Conservation (phyloP, 164 flowering plant species). For the Paratinospora sagittata region DNA sequence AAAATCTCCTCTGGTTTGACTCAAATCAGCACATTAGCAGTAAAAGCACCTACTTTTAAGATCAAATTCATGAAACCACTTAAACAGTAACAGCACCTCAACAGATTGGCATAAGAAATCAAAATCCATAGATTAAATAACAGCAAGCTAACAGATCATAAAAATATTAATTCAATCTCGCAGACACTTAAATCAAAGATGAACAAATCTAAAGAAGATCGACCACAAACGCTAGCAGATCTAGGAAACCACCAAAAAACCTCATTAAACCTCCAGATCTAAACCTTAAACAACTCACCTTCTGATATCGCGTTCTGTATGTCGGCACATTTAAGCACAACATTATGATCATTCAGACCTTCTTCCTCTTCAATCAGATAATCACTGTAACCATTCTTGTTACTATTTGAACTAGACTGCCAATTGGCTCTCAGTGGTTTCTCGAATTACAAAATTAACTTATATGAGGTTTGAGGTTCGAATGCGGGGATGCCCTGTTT, state of each 20-base stretch:
- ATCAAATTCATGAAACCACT: neutral
- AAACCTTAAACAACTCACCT: slow-evolving; percentile 33
- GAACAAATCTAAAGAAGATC: neutral
- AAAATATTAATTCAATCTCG: no score
- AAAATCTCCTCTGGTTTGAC: neutral
- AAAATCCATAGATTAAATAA: no score
- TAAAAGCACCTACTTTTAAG: neutral
- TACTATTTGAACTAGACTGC: slow-evolving; percentile 18
- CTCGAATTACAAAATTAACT: no score
- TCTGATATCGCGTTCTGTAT: slow-evolving; percentile 79
- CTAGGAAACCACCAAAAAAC: slow-evolving; percentile 6
- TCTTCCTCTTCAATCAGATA: slow-evolving; percentile 74
- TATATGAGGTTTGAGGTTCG: no score
- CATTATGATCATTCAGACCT: slow-evolving; percentile 56
- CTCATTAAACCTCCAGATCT: slow-evolving; percentile 9
- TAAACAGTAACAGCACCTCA: neutral
- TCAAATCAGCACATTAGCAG: neutral
- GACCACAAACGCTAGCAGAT: neutral
- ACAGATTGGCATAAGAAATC: no score
- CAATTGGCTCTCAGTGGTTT: no score
- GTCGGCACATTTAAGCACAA: slow-evolving; percentile 68
- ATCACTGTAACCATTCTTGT: slow-evolving; percentile 54
- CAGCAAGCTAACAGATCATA: no score
- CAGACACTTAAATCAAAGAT: neutral
- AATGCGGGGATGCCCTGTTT: no score